Evolutionary conservation across 1,139 yeast genomes (phyloP).

Genomic region (Saccharomyces hybrid): DNA sequence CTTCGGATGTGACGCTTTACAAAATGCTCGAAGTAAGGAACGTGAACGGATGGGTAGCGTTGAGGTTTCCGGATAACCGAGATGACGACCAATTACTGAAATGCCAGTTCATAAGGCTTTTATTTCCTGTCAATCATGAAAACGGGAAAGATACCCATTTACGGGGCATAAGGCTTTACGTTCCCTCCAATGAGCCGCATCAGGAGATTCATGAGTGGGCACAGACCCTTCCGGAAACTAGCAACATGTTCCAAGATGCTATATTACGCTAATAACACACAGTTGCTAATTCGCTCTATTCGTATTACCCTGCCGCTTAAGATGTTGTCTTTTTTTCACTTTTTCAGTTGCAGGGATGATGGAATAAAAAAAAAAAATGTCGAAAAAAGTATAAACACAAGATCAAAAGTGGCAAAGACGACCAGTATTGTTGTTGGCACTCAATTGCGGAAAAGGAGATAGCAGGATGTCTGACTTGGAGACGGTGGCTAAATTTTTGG

Average conservation of each 20-base stretch:
- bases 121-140: constrained; percentile 79
- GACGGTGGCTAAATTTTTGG: constrained; percentile 31
- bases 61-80: constrained; percentile 57
- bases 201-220: constrained; percentile 1
- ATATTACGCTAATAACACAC: constrained; percentile 16
- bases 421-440: not conserved
- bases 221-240: constrained; percentile 19
- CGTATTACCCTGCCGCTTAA: not conserved
- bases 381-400: not conserved
- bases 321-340: not conserved
- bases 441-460: not conserved
- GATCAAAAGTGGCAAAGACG: not conserved
- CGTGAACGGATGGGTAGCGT: constrained; percentile 83
- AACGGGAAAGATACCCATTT: constrained; percentile 95
- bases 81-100: constrained; percentile 50
- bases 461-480: constrained; percentile 33
- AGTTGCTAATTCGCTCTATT: not conserved
- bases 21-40: constrained; percentile 56
- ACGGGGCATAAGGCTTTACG: constrained; percentile 56
- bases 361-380: not conserved
- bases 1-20: constrained; percentile 75
- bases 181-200: constrained; percentile 32
- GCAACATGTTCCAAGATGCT: constrained; percentile 32
- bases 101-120: constrained; percentile 63
- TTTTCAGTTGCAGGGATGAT: not conserved